Evolutionary conservation across 306 rosid genomes (phyloP).

Genomic region (Calophaca sinica): DNA sequence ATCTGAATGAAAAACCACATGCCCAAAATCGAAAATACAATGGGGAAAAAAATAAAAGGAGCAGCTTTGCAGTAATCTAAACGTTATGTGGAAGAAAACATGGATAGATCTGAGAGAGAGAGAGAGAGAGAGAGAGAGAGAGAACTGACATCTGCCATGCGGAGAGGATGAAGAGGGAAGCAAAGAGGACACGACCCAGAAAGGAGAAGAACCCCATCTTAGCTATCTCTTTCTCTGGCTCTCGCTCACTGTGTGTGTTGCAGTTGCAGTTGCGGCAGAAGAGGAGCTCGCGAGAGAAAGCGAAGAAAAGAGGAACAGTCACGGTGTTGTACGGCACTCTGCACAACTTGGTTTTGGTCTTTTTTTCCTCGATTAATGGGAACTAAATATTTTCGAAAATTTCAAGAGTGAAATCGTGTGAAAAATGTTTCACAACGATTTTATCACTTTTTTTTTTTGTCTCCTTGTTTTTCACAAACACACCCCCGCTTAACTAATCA

Average conservation of each 20-base stretch:
- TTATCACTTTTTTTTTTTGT: no score
- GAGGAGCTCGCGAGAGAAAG: not conserved
- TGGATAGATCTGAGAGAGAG: slow-evolving; percentile 44
- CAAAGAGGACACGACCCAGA: slow-evolving; percentile 89
- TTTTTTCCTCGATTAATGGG: not conserved
- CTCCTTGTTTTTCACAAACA: no score
- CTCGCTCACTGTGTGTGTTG: not conserved
- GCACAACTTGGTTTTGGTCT: slow-evolving; percentile 29
- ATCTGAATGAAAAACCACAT: slow-evolving; percentile 37
- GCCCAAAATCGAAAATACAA: slow-evolving; percentile 9
- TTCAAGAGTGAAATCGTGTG: no score
- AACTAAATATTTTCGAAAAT: no score
- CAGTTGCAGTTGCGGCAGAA: not conserved
- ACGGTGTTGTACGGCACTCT: not conserved
- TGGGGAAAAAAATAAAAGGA: not conserved
- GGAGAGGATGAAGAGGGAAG: slow-evolving; percentile 90
- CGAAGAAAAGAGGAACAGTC: slow-evolving; percentile 1
- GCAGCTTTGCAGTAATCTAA: not conserved
- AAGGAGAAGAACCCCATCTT: slow-evolving; percentile 84
- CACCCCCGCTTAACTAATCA: no score
- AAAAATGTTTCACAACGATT: no score
- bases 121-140: slow-evolving; percentile 23
- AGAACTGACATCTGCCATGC: slow-evolving; percentile 81
- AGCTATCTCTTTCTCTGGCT: slow-evolving; percentile 3
- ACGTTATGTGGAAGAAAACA: not conserved